Conservation (phyloP, 345 rosid species). For the Nasturtium officinale region DNA sequence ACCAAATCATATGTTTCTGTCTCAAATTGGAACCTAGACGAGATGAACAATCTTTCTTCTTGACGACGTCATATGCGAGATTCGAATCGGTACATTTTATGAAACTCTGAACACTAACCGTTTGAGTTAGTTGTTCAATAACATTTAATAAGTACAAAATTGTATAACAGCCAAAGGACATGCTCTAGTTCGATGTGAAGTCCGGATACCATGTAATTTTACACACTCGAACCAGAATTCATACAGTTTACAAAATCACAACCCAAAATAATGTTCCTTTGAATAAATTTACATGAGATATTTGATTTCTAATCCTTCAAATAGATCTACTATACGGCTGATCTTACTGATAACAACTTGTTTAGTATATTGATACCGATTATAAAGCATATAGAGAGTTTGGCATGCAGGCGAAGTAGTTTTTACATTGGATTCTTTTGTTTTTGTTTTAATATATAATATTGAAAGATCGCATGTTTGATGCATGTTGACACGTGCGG, state of each 20-base stretch:
- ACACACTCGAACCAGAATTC: background rate
- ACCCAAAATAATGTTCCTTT: background rate
- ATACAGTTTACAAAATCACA: background rate
- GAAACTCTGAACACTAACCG: background rate
- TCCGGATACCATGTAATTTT: background rate
- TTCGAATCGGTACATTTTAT: background rate
- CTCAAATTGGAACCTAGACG: constrained; percentile 1
- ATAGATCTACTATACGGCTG: constrained; percentile 9
- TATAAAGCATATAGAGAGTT: background rate
- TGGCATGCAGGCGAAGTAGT: constrained; percentile 40
- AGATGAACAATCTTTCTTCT: background rate
- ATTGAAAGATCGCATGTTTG: constrained; percentile 26
- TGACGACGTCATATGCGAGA: background rate
- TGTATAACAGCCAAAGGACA: constrained; percentile 3
- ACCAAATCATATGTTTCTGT: constrained; percentile 9
- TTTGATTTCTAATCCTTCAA: background rate
- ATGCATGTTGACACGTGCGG: constrained; percentile 48
- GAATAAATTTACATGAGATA: background rate
- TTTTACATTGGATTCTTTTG: constrained; percentile 38
- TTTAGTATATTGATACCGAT: background rate
- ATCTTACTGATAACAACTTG: constrained; percentile 23
- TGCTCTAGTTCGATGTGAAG: background rate
- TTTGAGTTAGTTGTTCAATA: background rate
- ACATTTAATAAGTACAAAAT: background rate
- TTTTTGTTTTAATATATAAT: background rate